Base-by-base conservation (phyloP, 805 yeast genomes). In the Starmerella bacillaris region DNA sequence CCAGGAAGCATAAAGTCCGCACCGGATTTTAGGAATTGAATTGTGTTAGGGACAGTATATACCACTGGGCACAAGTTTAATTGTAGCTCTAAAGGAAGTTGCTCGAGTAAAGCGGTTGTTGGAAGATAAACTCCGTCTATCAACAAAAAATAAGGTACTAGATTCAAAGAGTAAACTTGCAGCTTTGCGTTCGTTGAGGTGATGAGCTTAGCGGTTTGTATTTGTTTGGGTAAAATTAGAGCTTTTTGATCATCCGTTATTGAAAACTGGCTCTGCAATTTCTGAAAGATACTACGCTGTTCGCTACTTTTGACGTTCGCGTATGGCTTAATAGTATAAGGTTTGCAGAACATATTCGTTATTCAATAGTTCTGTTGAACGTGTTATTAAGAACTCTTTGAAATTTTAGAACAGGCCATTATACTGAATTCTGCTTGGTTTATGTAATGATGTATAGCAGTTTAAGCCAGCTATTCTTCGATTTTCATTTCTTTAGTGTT, bases 271-370 rank as follows among this genome's bases (percentile, higher is more conserved):
- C 54, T 45, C 42, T 70, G 59, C 21, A 75, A 60, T 4, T 51
- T 46, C 4, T 52, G 45, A 8, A 71, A 53, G 18, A 74, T 53
- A 42, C 64, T 65, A 43, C 78, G 67, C 27, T 89, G 61, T 44
- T 82, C 95, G 0, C 93, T 77, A 11, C 79, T 69, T 55, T 82
- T 83, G 39, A 89, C 62, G 46, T 80, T 79, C 16, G 92, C 68
- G 34, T 72, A 61, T 3, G 92, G 73, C 56, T 83, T 84, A 38
- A 75, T 60, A 15, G 35, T 24, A 11, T 50, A 50, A 19, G 46
- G 48, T 33, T 48, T 49, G 11, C 49, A 41, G 35, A 49, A 49
- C 53, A 49, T 49, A 4, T 19, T 24, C 11, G 15, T 30, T 22
- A 11, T 17, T 7, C 12, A 8, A 11, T 19, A 12, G 31, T 18